Percentiles rank a stretch among this genome's conserved stretches.
Conservation (phyloP, 2,329 filamentous ascomycete species). For the Pseudogymnoascus destructans region DNA sequence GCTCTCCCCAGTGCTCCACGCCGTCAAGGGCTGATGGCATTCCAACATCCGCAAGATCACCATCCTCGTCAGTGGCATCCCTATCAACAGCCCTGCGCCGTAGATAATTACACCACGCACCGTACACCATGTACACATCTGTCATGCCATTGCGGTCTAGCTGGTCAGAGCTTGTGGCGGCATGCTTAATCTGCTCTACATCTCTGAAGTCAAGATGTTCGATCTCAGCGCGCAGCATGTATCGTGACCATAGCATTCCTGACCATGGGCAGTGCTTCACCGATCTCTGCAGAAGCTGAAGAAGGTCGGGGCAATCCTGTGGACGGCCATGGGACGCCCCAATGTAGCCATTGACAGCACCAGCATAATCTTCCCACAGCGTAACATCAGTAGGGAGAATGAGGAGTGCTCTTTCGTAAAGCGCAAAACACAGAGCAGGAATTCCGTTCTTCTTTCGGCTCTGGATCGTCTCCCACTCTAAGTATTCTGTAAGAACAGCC, state of each 20-base stretch:
- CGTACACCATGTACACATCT: constrained; percentile 79
- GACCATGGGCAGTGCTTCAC: constrained; percentile 91
- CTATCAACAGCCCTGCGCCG: constrained; percentile 70
- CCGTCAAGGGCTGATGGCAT: constrained; percentile 77
- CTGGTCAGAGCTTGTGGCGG: constrained; percentile 73
- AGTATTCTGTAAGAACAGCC: constrained; percentile 48
- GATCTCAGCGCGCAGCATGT: constrained; percentile 72
- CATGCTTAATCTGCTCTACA: constrained; percentile 83
- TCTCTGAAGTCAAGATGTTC: constrained; percentile 63
- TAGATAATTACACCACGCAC: constrained; percentile 88
- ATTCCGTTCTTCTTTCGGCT: constrained; percentile 40
- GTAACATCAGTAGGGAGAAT: constrained; percentile 60
- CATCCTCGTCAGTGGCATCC: constrained; percentile 64
- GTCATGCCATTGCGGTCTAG: constrained; percentile 78
- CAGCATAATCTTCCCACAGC: constrained; percentile 65
- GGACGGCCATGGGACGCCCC: constrained; percentile 14
- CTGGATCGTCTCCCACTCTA: constrained; percentile 70
- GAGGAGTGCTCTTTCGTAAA: constrained; percentile 68
- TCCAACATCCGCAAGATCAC: constrained; percentile 81
- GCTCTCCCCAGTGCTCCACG: constrained; percentile 60
- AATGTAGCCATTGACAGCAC: constrained; percentile 23
- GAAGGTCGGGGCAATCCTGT: constrained; percentile 35
- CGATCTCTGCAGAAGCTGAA: constrained; percentile 66
- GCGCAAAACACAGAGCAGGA: constrained; percentile 42
- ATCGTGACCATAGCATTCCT: constrained; percentile 79